phyloP scores from a whole-genome alignment of 805 yeast genomes.

The Wickerhamiella azymoides region DNA sequence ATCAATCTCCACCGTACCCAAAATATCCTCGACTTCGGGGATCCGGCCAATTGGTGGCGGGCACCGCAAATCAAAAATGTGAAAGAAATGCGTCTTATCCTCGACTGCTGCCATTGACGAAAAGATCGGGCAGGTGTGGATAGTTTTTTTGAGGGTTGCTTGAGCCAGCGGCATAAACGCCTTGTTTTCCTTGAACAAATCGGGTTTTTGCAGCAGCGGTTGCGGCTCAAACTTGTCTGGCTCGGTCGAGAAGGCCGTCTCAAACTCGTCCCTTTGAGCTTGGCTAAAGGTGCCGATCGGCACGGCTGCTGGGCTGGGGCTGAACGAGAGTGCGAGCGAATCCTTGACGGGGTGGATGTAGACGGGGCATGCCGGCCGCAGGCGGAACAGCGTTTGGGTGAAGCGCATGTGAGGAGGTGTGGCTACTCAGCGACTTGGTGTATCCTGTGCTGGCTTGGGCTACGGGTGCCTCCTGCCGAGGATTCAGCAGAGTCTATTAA shows the following conservation, averaged over 20 bases:
- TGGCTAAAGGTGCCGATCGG: constrained; percentile 20
- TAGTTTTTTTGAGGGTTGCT: constrained; percentile 15
- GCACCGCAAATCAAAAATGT: constrained; percentile 55
- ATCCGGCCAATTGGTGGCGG: constrained; percentile 51
- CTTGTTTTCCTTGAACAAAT: constrained; percentile 14
- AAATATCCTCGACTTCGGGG: constrained; percentile 56
- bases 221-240: constrained; percentile 15
- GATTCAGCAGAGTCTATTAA: not conserved
- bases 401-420: not conserved
- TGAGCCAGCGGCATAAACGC: constrained; percentile 18
- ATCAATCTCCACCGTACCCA: constrained; percentile 56
- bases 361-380: constrained; percentile 10
- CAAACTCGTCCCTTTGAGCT: constrained; percentile 8
- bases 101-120: constrained; percentile 23
- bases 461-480: no score
- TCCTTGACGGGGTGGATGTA: constrained; percentile 7
- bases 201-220: constrained; percentile 13
- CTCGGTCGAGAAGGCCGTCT: constrained; percentile 13
- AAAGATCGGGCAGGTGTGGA: constrained; percentile 22
- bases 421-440: no score
- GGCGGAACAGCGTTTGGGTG: not conserved
- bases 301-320: constrained; percentile 15
- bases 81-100: constrained; percentile 41
- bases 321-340: constrained; percentile 12
- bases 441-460: no score